phyloP scores from a whole-genome alignment of 768 basidiomycete genomes.

The Nevesoporus exiguus region DNA sequence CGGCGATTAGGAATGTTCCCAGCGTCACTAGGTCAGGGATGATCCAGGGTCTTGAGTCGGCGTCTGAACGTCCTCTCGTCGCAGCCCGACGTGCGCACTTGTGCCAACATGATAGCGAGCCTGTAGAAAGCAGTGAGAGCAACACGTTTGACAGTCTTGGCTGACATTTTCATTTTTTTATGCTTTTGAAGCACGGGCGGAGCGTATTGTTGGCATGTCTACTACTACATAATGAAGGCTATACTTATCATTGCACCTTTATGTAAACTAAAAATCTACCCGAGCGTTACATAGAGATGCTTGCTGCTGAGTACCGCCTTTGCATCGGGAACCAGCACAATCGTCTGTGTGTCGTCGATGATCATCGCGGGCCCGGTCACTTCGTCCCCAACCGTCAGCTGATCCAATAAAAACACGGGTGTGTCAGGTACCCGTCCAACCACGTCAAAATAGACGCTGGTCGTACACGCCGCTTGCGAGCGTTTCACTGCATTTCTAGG shows the following conservation, averaged over 20 bases:
- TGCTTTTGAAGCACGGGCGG: neutral
- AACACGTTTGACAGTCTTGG: neutral
- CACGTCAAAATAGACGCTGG: constrained; percentile 81
- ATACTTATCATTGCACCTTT: neutral
- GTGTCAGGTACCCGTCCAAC: constrained; percentile 73
- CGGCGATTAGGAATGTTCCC: constrained; percentile 7
- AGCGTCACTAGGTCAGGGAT: neutral
- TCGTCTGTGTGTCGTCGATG: constrained; percentile 93
- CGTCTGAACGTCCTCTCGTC: neutral
- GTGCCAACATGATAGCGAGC: neutral
- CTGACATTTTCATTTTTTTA: neutral
- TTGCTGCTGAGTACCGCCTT: constrained; percentile 64
- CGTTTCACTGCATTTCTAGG: constrained; percentile 36
- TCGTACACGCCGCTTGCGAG: constrained; percentile 46
- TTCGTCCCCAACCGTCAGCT: constrained; percentile 63
- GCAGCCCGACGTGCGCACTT: neutral
- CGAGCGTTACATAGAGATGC: constrained; percentile 55
- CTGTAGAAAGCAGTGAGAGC: neutral
- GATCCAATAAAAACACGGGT: constrained; percentile 73
- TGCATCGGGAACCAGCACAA: constrained; percentile 78
- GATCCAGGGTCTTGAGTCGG: constrained; percentile 15
- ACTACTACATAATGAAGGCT: neutral
- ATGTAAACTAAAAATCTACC: constrained; percentile 22
- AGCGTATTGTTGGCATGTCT: neutral
- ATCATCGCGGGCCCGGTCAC: constrained; percentile 89